Evolutionary conservation across 768 basidiomycete genomes (phyloP), one percentile per base, ranked within the genome.

Genomic region (Lactarius hengduanensis): DNA sequence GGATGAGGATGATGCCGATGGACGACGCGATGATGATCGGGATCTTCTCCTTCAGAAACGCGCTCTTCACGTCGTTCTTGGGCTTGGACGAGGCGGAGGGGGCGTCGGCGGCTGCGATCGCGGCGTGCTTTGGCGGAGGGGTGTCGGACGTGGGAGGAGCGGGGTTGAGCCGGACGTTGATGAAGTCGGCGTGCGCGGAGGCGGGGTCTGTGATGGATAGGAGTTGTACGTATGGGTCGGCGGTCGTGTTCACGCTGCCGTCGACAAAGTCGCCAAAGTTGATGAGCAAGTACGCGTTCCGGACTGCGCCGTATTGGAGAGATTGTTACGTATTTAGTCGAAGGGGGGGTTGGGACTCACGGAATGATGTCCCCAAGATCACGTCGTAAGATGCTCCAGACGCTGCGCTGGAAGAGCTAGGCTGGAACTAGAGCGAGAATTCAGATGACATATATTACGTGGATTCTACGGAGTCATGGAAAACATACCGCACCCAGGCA

Each of bases 151-250:
- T 20, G 0, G 88, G 85, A 36, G 75, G 78, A 57, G 76, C 73
- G n/a, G 73, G 72, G 36, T 77, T 77, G 59, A 90, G 77, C 26
- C 91, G 88, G 28, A 80, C 76, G 59, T 82, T 70, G 38, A 91
- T 80, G 70, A 93, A 93, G 66, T 91, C 89, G 22, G 78, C 65
- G 72, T 85, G 82, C 4, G 89, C 88, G 9, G 78, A 72, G 11
- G 77, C 75, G 10, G 78, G 70, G 72, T 87, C 72, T 45, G 86
- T 90, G 61, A 84, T 73, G 10, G 90, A 81, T 28, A 87, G 76
- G 64, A 93, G 78, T 72, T 92, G 91, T 60, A 91, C 80, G 74
- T 82, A 93, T 1, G 91, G 91, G 30, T 82, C 78, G 22, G 74
- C 80, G 26, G 80, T 77, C 71, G 79, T 32, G 78, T 63, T 18